Percentiles rank a stretch among this genome's conserved stretches.
Evolutionary conservation across 176 grass and related monocot genomes (phyloP).

Genomic region (Musa acuminata): DNA sequence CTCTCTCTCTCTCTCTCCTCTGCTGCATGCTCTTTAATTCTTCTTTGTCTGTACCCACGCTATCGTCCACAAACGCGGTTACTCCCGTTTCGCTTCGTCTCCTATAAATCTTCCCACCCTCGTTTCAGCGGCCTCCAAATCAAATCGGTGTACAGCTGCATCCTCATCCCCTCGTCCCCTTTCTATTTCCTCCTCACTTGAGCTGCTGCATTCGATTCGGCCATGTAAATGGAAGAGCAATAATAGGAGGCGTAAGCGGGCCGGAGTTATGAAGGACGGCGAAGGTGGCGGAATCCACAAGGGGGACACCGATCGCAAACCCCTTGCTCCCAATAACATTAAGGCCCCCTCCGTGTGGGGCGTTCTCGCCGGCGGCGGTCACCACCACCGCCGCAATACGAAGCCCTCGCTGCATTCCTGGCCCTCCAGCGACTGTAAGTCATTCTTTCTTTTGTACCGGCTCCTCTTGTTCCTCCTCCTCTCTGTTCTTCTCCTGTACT

Average conservation of each 20-base stretch:
- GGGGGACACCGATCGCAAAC: not conserved
- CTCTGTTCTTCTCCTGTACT: conserved; percentile 28
- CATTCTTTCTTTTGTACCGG: conserved; percentile 14
- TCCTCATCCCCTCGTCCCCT: no score
- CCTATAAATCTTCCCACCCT: no score
- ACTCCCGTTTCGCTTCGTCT: no score
- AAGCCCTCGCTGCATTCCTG: conserved; percentile 24
- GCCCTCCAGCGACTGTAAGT: conserved; percentile 20
- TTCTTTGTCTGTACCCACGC: no score
- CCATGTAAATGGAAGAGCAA: not conserved
- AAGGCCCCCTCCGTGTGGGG: not conserved
- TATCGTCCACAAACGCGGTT: no score
- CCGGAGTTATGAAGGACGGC: not conserved
- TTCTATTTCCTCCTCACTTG: no score
- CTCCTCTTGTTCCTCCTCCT: conserved; percentile 31
- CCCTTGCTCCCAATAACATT: not conserved
- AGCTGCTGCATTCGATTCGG: no score
- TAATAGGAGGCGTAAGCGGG: not conserved
- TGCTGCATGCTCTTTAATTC: no score
- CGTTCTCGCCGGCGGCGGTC: not conserved
- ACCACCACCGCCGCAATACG: conserved; percentile 33
- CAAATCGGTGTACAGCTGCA: no score
- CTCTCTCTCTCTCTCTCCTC: no score
- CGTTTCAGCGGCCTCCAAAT: no score
- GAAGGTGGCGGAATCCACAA: not conserved